Evolutionary conservation across 2,329 filamentous ascomycete species (phyloP).

Genomic region (Alternaria sp.): DNA sequence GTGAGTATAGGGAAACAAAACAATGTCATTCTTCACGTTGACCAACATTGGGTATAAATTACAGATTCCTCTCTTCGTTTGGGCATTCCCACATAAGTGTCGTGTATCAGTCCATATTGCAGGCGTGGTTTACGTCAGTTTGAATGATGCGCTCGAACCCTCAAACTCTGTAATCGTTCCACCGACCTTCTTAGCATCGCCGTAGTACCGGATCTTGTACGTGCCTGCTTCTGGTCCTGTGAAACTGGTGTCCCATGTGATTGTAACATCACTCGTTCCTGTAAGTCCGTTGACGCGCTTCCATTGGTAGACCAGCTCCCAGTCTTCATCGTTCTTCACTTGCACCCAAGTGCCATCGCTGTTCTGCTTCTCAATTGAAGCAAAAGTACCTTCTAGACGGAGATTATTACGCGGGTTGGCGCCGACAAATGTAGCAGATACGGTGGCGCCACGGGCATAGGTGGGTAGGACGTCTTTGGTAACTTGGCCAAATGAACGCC

Average conservation of each 20-base stretch:
- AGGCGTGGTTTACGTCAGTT: background rate
- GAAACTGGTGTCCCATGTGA: conserved; percentile 78
- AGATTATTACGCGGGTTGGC: conserved; percentile 93
- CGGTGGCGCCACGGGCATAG: conserved; percentile 68
- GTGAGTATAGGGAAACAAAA: background rate
- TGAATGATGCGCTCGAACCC: conserved; percentile 38
- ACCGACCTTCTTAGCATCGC: conserved; percentile 75
- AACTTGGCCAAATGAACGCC: conserved; percentile 75
- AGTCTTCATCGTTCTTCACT: conserved; percentile 79
- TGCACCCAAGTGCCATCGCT: conserved; percentile 65
- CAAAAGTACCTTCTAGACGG: conserved; percentile 78
- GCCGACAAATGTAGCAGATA: conserved; percentile 77
- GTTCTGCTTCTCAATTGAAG: conserved; percentile 73
- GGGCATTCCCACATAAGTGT: background rate
- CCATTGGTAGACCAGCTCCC: conserved; percentile 85
- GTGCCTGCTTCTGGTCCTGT: conserved; percentile 62
- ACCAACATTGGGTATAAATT: background rate
- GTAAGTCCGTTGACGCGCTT: conserved; percentile 72
- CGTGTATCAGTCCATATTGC: background rate
- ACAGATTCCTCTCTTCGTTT: background rate
- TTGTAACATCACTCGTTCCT: conserved; percentile 78
- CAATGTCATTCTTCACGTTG: background rate
- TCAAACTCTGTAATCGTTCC: conserved; percentile 70
- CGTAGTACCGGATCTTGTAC: conserved; percentile 84
- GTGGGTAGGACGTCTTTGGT: conserved; percentile 61